These are phyloP conservation scores for Limnanthes douglasii DNA, from an alignment of 345 rosid species.

Conservation along the genomic window DNA sequence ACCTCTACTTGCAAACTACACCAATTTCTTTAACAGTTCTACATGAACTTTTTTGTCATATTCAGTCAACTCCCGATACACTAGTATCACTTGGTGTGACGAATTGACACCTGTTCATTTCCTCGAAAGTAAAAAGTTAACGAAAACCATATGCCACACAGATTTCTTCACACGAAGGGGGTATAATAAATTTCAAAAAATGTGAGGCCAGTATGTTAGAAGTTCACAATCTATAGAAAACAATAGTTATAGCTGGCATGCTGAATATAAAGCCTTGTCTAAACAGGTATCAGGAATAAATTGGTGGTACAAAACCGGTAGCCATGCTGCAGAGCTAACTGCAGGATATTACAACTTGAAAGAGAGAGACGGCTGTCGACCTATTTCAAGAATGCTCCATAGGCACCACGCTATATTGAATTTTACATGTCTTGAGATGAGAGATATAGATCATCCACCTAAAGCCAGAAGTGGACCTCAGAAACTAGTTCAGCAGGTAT, in stretches of 20 bases:
- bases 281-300: slow-evolving; percentile 69
- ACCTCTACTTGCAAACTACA: no score
- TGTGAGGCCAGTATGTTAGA: no score
- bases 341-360: slow-evolving; percentile 60
- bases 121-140: no score
- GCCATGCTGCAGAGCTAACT: slow-evolving; percentile 82
- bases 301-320: slow-evolving; percentile 62
- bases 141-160: no score
- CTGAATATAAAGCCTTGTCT: background rate
- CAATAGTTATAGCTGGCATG: background rate
- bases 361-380: slow-evolving; percentile 64
- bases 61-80: no score
- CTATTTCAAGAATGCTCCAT: slow-evolving; percentile 58
- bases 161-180: no score
- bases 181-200: no score
- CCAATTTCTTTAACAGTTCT: no score
- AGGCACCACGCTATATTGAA: slow-evolving; percentile 48
- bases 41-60: no score
- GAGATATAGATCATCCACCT: slow-evolving; percentile 39
- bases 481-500: slow-evolving; percentile 63
- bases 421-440: slow-evolving; percentile 89
- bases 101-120: no score
- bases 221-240: no score
- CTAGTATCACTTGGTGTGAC: no score
- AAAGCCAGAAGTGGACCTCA: slow-evolving; percentile 53